phyloP scores from a whole-genome alignment of 2,329 filamentous ascomycete genomes.

The Calonectria leucothoes region DNA sequence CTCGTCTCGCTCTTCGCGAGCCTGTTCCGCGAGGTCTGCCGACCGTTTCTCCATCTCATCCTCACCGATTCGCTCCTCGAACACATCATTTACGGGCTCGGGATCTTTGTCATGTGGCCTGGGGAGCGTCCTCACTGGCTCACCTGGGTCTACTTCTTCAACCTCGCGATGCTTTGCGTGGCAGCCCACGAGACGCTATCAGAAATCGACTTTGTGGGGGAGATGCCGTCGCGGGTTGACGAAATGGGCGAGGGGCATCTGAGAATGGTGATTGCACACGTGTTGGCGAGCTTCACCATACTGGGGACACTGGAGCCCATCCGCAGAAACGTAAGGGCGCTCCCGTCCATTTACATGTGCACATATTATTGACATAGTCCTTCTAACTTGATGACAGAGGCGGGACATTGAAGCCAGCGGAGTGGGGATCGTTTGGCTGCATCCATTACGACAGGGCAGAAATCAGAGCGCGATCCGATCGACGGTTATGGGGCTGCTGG shows the following conservation, averaged over 20 bases:
- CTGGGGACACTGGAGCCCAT: constrained; percentile 39
- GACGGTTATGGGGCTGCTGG: constrained; percentile 15
- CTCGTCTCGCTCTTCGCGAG: constrained; percentile 16
- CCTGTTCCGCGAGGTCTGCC: constrained; percentile 11
- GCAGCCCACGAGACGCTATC: constrained; percentile 7
- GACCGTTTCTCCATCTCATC: not conserved
- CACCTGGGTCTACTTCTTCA: not conserved
- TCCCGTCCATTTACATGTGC: no score
- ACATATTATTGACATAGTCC: not conserved
- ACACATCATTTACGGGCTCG: not conserved
- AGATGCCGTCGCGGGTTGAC: constrained; percentile 1
- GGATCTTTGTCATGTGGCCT: not conserved
- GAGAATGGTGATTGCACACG: constrained; percentile 20
- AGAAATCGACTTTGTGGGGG: constrained; percentile 15
- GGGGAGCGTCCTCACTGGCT: not conserved
- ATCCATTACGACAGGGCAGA: constrained; percentile 17
- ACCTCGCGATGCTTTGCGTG: constrained; percentile 9
- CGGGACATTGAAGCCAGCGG: constrained; percentile 32
- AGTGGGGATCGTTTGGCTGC: constrained; percentile 27
- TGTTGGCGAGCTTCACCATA: constrained; percentile 31
- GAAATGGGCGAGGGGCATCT: not conserved
- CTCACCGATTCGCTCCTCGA: constrained; percentile 6
- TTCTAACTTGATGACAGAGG: constrained; percentile 22
- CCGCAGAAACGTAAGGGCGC: constrained; percentile 31
- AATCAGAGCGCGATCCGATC: constrained; percentile 9